These are phyloP conservation scores for Pyrenophora tritici-repentis DNA, from an alignment of 2,329 filamentous ascomycete species.

Conservation along the genomic window DNA sequence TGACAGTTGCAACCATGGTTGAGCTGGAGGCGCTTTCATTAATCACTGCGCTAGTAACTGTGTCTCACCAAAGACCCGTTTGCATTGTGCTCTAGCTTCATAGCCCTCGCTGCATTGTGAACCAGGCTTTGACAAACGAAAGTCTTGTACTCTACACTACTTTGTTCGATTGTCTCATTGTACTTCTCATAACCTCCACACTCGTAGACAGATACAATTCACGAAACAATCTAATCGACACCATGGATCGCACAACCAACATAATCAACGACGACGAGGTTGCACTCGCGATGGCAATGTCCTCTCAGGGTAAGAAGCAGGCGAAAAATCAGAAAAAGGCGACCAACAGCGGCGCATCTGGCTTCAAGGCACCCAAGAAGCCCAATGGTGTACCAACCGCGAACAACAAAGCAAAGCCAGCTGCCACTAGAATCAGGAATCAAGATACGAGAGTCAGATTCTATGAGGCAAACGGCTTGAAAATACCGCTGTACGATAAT, in stretches of 20 bases:
- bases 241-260: constrained; percentile 3
- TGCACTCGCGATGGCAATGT: not conserved
- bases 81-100: not conserved
- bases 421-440: not conserved
- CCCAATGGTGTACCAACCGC: not conserved
- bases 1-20: too few relatives aligned
- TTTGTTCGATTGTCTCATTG: not conserved
- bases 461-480: constrained; percentile 19
- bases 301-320: constrained; percentile 3
- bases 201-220: not conserved
- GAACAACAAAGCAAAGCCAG: not conserved
- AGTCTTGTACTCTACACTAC: not conserved
- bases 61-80: too few relatives aligned
- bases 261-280: constrained; percentile 8
- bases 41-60: too few relatives aligned
- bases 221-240: not conserved
- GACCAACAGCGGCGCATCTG: not conserved
- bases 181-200: not conserved
- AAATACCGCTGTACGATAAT: constrained; percentile 13
- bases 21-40: too few relatives aligned
- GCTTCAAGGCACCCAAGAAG: not conserved
- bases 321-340: not conserved
- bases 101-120: constrained; percentile 6
- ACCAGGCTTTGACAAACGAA: constrained; percentile 3
- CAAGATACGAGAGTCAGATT: not conserved